These are phyloP conservation scores for Hypoxylon sp. DNA, from an alignment of 2,329 filamentous ascomycete genomes.

Conservation along the genomic window DNA sequence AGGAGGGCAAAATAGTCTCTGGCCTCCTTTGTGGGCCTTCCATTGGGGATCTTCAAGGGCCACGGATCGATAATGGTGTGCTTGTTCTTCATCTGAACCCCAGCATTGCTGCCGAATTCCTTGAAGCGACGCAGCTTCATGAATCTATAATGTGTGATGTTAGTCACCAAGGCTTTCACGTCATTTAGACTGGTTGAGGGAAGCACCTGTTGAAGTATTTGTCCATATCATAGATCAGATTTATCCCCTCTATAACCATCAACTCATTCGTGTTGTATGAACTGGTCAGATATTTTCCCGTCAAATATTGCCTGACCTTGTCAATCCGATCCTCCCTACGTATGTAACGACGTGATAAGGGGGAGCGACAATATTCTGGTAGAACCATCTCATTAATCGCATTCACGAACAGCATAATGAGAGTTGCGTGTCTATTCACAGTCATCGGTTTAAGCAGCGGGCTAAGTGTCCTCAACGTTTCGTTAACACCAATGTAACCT, in stretches of 20 bases:
- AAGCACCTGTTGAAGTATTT: slow-evolving; percentile 29
- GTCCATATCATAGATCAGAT: slow-evolving; percentile 29
- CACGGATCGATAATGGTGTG: slow-evolving; percentile 41
- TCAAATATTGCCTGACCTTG: slow-evolving; percentile 3
- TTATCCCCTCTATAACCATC: neutral
- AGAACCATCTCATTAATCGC: slow-evolving; percentile 12
- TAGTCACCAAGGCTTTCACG: neutral
- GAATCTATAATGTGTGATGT: slow-evolving; percentile 27
- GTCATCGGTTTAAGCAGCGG: slow-evolving; percentile 17
- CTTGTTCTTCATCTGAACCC: slow-evolving; percentile 33
- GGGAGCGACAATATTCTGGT: neutral
- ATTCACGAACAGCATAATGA: slow-evolving; percentile 27
- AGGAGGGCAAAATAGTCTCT: slow-evolving; percentile 32
- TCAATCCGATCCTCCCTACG: neutral
- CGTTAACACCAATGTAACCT: slow-evolving; percentile 3
- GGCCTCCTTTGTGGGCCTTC: slow-evolving; percentile 9
- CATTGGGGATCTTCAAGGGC: slow-evolving; percentile 28
- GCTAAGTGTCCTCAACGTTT: slow-evolving; percentile 12
- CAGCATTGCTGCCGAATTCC: neutral
- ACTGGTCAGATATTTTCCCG: neutral
- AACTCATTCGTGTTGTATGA: neutral
- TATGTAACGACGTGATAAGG: neutral
- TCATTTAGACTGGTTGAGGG: neutral
- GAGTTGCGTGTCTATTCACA: slow-evolving; percentile 30
- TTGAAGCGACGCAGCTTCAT: slow-evolving; percentile 12